A percentile compares a stretch with the other conserved stretches of the same genome.
Evolutionary conservation across 2,329 filamentous ascomycete species (phyloP).

Genomic region (Talaromyces sp.): DNA sequence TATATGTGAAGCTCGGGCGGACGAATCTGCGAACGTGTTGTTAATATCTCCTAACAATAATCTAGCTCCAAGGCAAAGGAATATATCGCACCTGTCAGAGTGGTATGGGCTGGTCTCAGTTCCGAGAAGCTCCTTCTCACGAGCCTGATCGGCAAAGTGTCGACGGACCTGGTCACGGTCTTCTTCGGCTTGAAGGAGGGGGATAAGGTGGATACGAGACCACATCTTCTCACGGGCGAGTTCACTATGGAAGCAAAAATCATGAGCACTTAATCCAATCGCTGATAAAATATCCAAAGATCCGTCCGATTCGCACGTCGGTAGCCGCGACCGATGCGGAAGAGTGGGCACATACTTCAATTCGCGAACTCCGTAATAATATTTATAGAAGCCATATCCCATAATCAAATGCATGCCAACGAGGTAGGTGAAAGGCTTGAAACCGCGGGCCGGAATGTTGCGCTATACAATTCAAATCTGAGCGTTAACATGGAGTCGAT

Average conservation of each 20-base stretch:
- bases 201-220: slow-evolving; percentile 91
- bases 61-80: background rate
- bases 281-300: background rate
- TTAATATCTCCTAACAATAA: background rate
- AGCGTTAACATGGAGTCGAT: slow-evolving; percentile 5
- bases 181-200: slow-evolving; percentile 90
- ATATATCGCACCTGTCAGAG: slow-evolving; percentile 68
- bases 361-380: slow-evolving; percentile 79
- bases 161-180: slow-evolving; percentile 91
- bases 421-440: slow-evolving; percentile 77
- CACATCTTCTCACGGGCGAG: slow-evolving; percentile 97
- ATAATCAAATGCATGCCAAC: slow-evolving; percentile 73
- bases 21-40: slow-evolving; percentile 59
- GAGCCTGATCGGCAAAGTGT: slow-evolving; percentile 77
- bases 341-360: slow-evolving; percentile 65
- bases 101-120: slow-evolving; percentile 82
- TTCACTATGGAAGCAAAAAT: slow-evolving; percentile 59
- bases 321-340: background rate
- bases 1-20: slow-evolving; percentile 72
- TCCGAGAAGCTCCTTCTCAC: slow-evolving; percentile 87
- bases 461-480: slow-evolving; percentile 53
- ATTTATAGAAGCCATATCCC: slow-evolving; percentile 86
- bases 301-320: background rate
- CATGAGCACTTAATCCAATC: background rate
- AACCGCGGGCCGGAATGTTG: slow-evolving; percentile 87